Evolutionary conservation across 495 filamentous ascomycete genomes (phyloP), one percentile per base, ranked within the genome.

Genomic region (Penicillium angulare): DNA sequence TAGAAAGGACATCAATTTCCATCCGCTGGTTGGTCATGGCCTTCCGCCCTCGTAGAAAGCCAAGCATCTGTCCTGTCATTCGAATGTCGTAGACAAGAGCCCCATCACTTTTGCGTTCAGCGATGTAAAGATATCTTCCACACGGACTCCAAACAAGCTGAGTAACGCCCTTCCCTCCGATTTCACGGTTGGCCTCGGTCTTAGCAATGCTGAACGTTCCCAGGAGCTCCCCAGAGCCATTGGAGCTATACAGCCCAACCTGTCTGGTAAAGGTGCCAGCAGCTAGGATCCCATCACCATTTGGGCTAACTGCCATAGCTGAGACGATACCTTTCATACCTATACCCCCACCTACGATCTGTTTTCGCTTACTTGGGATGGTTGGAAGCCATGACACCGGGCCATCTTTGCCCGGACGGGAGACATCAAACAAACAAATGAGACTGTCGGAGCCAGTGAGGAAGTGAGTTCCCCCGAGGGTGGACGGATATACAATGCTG

Each of bases 311-410:
- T 7, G 65, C 66, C 32, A 98, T 65, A 0, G 88, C 83, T 3
- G 85, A 87, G 1, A 97, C 74, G 34, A 87, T 84, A 1, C 93
- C 93, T 51, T 87, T 88, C 84, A 95, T 93, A 7, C 90, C 90
- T 9, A 86, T 70, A 12, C 85, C 85, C 15, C 83, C 83, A 17
- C 85, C 85, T 42, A 86, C 84, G 21, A 81, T 72, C 43, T 86
- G 78, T 59, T 86, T 86, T 7, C 82, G 74, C 53, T 86, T 85
- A n/a, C 84, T 86, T 2, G 87, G 84, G 21, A 89, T 90, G 0
- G 91, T 95, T 23, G 80, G 78, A 60, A 90, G 74, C 43, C 74
- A 67, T 3, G 73, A 51, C 0, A 88, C 43, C 0, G 92, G 91
- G 0, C 80, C 82, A 29, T 69, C 63, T 3, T 74, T 65, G n/a